phyloP scores from a whole-genome alignment of 2,329 filamentous ascomycete species.

The Fusarium solani-melongenae region DNA sequence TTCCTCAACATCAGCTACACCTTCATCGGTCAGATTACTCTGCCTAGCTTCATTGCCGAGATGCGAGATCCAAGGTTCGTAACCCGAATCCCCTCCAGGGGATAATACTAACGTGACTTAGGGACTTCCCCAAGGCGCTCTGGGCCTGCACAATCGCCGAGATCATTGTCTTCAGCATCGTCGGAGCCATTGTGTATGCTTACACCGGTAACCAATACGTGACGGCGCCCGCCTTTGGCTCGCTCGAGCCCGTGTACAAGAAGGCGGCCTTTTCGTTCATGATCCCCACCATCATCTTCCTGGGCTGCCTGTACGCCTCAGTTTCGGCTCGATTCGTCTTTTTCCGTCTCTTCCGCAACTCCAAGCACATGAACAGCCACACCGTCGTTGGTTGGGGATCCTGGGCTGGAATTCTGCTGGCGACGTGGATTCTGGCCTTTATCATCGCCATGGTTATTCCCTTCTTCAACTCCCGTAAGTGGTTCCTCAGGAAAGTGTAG shows the following conservation, averaged over 20 bases:
- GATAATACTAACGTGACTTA: constrained; percentile 48
- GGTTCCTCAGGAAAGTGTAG: not conserved
- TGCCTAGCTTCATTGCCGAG: constrained; percentile 94
- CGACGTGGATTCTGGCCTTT: constrained; percentile 88
- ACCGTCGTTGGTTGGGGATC: constrained; percentile 83
- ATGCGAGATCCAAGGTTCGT: constrained; percentile 74
- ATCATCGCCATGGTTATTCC: constrained; percentile 93
- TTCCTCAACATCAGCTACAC: constrained; percentile 97
- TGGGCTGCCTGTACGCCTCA: constrained; percentile 90
- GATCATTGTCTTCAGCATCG: constrained; percentile 84
- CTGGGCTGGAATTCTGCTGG: constrained; percentile 78
- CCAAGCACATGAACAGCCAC: constrained; percentile 82
- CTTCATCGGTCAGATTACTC: constrained; percentile 94
- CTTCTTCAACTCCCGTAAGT: constrained; percentile 82
- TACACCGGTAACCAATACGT: constrained; percentile 92
- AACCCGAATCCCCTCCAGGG: not conserved
- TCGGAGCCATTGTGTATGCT: constrained; percentile 84
- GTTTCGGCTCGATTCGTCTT: constrained; percentile 92
- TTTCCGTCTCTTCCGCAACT: constrained; percentile 86
- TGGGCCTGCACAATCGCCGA: constrained; percentile 92
- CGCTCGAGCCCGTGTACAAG: constrained; percentile 81
- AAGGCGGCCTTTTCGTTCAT: constrained; percentile 95
- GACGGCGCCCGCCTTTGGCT: constrained; percentile 87
- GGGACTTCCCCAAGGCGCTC: constrained; percentile 91
- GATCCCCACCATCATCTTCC: constrained; percentile 93